phyloP scores from a whole-genome alignment of 352 stramenopile genomes.

The Pythium aquatile region DNA sequence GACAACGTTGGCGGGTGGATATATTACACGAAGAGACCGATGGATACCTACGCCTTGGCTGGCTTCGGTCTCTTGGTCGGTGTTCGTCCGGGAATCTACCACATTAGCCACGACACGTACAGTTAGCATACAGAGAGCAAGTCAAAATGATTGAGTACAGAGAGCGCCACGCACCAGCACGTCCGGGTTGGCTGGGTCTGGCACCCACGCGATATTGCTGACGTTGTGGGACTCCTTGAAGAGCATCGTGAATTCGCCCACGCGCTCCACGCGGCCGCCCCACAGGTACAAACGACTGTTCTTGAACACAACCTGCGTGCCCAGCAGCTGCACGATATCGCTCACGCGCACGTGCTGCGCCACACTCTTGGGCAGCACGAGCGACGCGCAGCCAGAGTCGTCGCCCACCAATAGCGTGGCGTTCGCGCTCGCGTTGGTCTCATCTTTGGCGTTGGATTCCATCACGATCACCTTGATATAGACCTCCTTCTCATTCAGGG shows the following conservation, averaged over 20 bases:
- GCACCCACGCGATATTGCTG: conserved; percentile 81
- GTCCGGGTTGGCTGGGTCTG: conserved; percentile 73
- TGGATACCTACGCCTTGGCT: conserved; percentile 19
- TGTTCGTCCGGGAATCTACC: conserved; percentile 56
- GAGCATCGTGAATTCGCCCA: conserved; percentile 82
- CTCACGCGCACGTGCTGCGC: conserved; percentile 68
- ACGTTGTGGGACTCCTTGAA: conserved; percentile 86
- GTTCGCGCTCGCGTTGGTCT: conserved; percentile 69
- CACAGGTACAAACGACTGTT: conserved; percentile 75
- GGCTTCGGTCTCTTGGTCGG: conserved; percentile 56
- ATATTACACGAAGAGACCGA: background rate
- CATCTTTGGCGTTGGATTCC: conserved; percentile 82
- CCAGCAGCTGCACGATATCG: conserved; percentile 68
- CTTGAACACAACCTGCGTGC: conserved; percentile 79
- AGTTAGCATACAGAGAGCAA: background rate
- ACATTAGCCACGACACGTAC: background rate
- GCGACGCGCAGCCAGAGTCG: conserved; percentile 74
- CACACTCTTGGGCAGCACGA: conserved; percentile 72
- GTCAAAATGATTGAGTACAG: background rate
- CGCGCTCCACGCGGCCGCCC: conserved; percentile 78
- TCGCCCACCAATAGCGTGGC: conserved; percentile 82
- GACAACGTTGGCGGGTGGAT: background rate
- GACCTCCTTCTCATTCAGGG: conserved; percentile 57
- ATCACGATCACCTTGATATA: conserved; percentile 81
- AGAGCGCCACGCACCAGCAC: conserved; percentile 37